Conservation (phyloP, 1,284 basidiomycete species). For the Ustilago bromivora region DNA sequence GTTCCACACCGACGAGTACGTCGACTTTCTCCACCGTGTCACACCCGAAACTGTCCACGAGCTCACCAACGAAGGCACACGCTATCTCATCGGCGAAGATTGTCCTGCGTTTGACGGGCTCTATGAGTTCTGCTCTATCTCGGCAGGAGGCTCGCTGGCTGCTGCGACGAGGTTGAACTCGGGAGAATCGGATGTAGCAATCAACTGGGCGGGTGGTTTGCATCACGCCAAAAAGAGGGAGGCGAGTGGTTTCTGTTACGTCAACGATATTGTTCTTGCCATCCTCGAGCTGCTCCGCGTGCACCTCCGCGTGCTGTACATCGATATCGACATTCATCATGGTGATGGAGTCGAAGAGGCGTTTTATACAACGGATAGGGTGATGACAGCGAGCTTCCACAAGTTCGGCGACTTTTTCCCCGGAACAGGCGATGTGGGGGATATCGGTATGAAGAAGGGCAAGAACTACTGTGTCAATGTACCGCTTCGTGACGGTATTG, state of each 20-base stretch:
- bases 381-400: slow-evolving; percentile 96
- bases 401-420: slow-evolving; percentile 96
- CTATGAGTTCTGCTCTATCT: slow-evolving; percentile 97
- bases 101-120: slow-evolving; percentile 96
- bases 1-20: slow-evolving; percentile 98
- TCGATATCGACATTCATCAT: slow-evolving; percentile 98
- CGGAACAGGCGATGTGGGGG: slow-evolving; percentile 79
- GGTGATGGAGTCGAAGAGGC: slow-evolving; percentile 99
- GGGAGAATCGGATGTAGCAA: slow-evolving; percentile 88
- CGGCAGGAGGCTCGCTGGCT: slow-evolving; percentile 85
- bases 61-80: slow-evolving; percentile 80
- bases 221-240: slow-evolving; percentile 98
- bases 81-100: slow-evolving; percentile 79
- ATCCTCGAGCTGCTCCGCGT: slow-evolving; percentile 70
- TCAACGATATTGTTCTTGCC: slow-evolving; percentile 78
- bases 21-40: slow-evolving; percentile 88
- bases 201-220: slow-evolving; percentile 97
- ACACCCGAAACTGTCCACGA: slow-evolving; percentile 74
- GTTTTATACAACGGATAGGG: slow-evolving; percentile 95
- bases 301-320: slow-evolving; percentile 89
- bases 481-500: slow-evolving; percentile 92
- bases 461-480: slow-evolving; percentile 93
- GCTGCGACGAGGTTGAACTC: slow-evolving; percentile 85
- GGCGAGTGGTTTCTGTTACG: slow-evolving; percentile 95
- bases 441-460: slow-evolving; percentile 86